A percentile compares a stretch with the other conserved stretches of the same genome.
phyloP scores from a whole-genome alignment of 1,284 basidiomycete genomes.

The Ganoderma sp. region DNA sequence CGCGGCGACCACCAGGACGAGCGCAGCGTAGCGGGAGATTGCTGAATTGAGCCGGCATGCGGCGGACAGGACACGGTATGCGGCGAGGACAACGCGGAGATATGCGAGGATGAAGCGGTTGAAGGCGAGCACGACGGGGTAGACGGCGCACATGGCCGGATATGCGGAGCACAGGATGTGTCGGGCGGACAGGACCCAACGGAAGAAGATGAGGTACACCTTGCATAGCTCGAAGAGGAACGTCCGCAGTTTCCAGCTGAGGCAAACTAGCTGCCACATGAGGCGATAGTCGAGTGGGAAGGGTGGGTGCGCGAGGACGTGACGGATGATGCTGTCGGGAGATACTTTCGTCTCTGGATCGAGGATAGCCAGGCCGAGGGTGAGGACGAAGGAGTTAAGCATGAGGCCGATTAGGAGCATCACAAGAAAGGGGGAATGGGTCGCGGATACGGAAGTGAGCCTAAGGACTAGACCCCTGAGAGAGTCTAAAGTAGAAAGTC shows the following conservation, averaged over 20 bases:
- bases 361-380: conserved; percentile 1
- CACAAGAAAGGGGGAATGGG: conserved; percentile 2
- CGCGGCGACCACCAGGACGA: background rate
- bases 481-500: background rate
- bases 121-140: conserved; percentile 2
- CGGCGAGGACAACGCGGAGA: background rate
- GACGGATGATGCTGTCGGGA: conserved; percentile 4
- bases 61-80: conserved; percentile 3
- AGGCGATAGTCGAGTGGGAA: conserved; percentile 2
- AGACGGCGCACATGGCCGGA: background rate
- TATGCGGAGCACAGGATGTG: background rate
- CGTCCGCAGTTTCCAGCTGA: conserved; percentile 9
- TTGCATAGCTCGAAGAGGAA: conserved; percentile 1
- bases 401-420: background rate
- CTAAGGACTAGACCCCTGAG: background rate
- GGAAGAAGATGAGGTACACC: background rate
- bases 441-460: background rate
- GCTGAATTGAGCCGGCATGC: background rate
- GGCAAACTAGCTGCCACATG: conserved; percentile 8
- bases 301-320: background rate
- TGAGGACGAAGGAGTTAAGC: conserved; percentile 4
- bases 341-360: conserved; percentile 4
- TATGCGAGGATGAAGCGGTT: conserved; percentile 5
- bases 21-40: background rate
- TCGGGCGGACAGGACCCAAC: background rate